Evolutionary conservation across 768 basidiomycete species (phyloP), one percentile per base, ranked within the genome.

Genomic region (Chlorophyllum brunneum): DNA sequence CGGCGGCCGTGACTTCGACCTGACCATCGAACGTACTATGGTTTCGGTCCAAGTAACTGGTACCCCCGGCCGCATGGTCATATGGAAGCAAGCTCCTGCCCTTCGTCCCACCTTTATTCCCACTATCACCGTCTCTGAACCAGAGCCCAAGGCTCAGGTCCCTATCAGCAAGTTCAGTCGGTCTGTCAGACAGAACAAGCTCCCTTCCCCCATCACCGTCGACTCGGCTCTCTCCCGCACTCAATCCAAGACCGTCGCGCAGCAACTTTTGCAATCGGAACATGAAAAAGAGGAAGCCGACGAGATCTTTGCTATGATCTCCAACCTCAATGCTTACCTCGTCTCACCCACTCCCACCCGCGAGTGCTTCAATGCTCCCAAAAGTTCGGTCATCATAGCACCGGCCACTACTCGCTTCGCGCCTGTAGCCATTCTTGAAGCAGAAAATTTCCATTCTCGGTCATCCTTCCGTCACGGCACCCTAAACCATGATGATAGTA

Each of bases 241-340:
- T 20, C 59, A 59, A 22, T 50, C 61, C 2, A 66, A 66, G 37
- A 70, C 70, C 1, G 56, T 68, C 29, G 67, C 70, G 1, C 70
- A 71, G 44, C 63, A 67, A 51, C 61, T 71, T 15, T 62, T 69
- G 27, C 65, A 68, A 27, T 62, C 63, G 9, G 60, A 64, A 38
- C 60, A 62, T 31, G 61, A 69, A 46, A 51, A 60, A 24, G 57
- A 66, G 39, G 66, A 70, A 36, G 65, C 67, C 2, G 67, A 70
- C 18, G 70, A 70, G 54, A 64, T 73, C 44, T 69, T 71, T 48
- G 63, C 66, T 11, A 61, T 69, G 64, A 63, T 71, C 54, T 68
- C 66, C 39, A 68, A 61, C 29, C 39, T 51, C 22, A 24, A 34
- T 23, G 55, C 62, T 6, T 56, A 58, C 16, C 62, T 69, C 43